Percentiles rank a stretch among this genome's conserved stretches.
Conservation (phyloP, 805 yeast species). For the Lipomyces spencermartinsiae region DNA sequence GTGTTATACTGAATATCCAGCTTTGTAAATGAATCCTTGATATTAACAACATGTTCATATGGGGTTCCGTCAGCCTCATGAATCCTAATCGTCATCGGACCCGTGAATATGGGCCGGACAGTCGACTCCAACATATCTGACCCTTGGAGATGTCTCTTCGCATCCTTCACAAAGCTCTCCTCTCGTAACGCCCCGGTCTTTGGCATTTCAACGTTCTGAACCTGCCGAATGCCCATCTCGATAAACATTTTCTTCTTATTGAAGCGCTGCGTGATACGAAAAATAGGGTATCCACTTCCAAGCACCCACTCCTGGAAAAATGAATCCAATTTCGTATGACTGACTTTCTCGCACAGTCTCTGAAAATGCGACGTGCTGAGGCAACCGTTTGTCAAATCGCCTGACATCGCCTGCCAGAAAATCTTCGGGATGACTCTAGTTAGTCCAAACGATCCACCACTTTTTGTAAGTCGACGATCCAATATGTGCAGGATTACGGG, state of each 20-base stretch:
- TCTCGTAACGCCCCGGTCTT: conserved; percentile 47
- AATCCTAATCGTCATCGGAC: conserved; percentile 95
- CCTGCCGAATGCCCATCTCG: conserved; percentile 93
- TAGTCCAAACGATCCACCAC: conserved; percentile 91
- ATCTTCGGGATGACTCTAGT: conserved; percentile 90
- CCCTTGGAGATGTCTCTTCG: conserved; percentile 43
- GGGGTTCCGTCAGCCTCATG: conserved; percentile 99
- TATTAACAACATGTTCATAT: conserved; percentile 93
- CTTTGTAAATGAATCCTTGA: conserved; percentile 83
- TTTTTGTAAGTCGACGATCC: conserved; percentile 92
- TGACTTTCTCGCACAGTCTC: conserved; percentile 92
- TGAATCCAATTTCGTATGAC: conserved; percentile 77
- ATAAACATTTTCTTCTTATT: conserved; percentile 92
- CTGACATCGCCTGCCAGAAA: conserved; percentile 93
- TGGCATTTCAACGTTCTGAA: conserved; percentile 69
- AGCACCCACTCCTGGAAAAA: conserved; percentile 95
- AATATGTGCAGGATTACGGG: conserved; percentile 84
- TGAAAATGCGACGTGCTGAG: conserved; percentile 85
- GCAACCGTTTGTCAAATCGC: conserved; percentile 80
- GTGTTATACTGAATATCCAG: conserved; percentile 95
- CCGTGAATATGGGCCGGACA: conserved; percentile 64
- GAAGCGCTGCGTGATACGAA: conserved; percentile 87
- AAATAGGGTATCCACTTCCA: conserved; percentile 86
- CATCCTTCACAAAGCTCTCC: conserved; percentile 50
- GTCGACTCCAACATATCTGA: conserved; percentile 21